Percentiles rank a stretch among this genome's conserved stretches.
Evolutionary conservation across 176 grass and related monocot genomes (phyloP).

Genomic region (Microstegium vimineum): DNA sequence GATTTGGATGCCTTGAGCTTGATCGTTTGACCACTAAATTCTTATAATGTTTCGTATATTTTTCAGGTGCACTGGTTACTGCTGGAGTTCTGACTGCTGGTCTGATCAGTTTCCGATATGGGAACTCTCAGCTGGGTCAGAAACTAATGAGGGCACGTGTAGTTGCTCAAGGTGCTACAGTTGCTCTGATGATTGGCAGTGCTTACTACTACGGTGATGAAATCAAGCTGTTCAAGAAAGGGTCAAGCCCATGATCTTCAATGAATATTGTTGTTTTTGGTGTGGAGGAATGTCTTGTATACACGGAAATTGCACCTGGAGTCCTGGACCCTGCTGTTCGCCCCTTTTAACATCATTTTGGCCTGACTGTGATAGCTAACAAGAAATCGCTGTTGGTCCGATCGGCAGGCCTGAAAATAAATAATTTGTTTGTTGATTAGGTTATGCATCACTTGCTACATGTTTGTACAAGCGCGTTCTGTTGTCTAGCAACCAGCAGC

Average conservation of each 20-base stretch:
- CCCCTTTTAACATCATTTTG: not conserved
- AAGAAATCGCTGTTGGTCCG: not conserved
- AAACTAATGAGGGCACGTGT: constrained; percentile 87
- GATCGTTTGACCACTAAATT: not conserved
- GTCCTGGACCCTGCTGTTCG: not conserved
- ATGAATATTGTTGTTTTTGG: not conserved
- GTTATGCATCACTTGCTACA: not conserved
- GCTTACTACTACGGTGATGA: constrained; percentile 86
- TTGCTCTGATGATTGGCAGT: constrained; percentile 88
- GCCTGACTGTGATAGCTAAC: constrained; percentile 22
- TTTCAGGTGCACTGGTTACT: constrained; percentile 83
- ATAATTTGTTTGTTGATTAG: not conserved
- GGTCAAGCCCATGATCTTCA: constrained; percentile 38
- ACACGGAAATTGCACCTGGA: not conserved
- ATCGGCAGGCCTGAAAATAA: constrained; percentile 5
- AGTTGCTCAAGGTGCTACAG: constrained; percentile 76
- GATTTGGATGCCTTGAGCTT: not conserved
- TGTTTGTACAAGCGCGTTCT: not conserved
- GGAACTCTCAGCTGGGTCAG: constrained; percentile 83
- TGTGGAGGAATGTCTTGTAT: not conserved
- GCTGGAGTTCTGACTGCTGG: constrained; percentile 84
- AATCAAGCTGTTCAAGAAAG: constrained; percentile 71
- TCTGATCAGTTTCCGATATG: constrained; percentile 86
- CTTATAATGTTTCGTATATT: not conserved
- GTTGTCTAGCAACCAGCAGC: not conserved